Evolutionary conservation across 768 basidiomycete species (phyloP).

Genomic region (Calocybe indica): DNA sequence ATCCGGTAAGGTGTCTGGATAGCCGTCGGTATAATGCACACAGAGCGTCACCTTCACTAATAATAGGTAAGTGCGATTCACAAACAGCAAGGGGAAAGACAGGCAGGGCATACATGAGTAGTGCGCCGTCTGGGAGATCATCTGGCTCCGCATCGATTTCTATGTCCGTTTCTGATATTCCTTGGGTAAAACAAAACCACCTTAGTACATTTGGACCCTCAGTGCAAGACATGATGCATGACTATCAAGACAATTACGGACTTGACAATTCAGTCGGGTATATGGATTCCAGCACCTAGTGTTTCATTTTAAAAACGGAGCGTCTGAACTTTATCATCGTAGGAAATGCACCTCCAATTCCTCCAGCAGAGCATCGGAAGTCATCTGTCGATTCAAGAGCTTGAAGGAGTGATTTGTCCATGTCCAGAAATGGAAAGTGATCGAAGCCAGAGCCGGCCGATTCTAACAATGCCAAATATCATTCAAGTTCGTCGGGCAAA

Average conservation of each 20-base stretch:
- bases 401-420: too few relatives aligned
- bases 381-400: constrained; percentile 33
- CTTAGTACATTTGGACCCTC: constrained; percentile 20
- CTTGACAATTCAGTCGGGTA: constrained; percentile 92
- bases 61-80: constrained; percentile 10
- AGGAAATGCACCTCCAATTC: constrained; percentile 74
- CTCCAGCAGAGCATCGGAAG: constrained; percentile 67
- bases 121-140: constrained; percentile 55
- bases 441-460: too few relatives aligned
- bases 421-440: too few relatives aligned
- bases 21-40: constrained; percentile 74
- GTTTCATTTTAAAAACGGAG: constrained; percentile 6
- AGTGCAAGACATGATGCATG: constrained; percentile 27
- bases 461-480: too few relatives aligned
- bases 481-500: too few relatives aligned
- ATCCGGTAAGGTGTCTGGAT: constrained; percentile 80
- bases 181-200: constrained; percentile 43
- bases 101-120: constrained; percentile 14
- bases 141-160: constrained; percentile 88
- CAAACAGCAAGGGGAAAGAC: constrained; percentile 30
- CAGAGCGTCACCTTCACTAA: constrained; percentile 70
- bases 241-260: constrained; percentile 41
- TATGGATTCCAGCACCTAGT: constrained; percentile 88
- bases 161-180: constrained; percentile 76
- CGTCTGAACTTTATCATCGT: constrained; percentile 1